Conservation (phyloP, 805 yeast genomes). For the Spathaspora gorwiae region DNA sequence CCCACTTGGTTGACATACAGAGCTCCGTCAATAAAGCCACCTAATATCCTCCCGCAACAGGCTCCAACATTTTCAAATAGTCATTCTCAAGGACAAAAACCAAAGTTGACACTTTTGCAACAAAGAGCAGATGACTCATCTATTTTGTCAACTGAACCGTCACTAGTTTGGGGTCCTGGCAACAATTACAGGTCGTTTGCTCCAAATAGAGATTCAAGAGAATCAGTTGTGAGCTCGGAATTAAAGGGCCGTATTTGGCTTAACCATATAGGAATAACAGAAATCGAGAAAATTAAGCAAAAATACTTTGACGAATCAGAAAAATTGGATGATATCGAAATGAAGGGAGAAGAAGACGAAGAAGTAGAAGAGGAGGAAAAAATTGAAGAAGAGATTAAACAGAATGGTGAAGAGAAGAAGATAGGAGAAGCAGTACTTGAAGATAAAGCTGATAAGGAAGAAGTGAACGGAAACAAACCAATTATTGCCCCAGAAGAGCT, state of each 20-base stretch:
- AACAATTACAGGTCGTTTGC: conserved; percentile 29
- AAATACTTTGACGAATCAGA: conserved; percentile 8
- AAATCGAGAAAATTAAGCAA: conserved; percentile 24
- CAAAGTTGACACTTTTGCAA: conserved; percentile 10
- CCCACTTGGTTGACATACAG: conserved; percentile 41
- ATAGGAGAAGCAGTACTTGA: not conserved
- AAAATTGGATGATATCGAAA: conserved; percentile 6
- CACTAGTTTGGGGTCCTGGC: conserved; percentile 10
- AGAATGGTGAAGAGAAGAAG: conserved; percentile 2
- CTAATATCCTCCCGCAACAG: conserved; percentile 4
- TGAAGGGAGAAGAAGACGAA: conserved; percentile 6
- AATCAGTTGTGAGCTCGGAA: conserved; percentile 26
- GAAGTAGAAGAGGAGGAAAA: conserved; percentile 10
- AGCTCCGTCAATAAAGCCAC: conserved; percentile 19
- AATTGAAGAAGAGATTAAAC: conserved; percentile 7
- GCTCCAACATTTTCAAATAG: conserved; percentile 1
- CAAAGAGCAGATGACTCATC: conserved; percentile 6
- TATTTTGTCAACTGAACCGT: not conserved
- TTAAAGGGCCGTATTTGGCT: conserved; percentile 35
- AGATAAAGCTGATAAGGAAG: conserved; percentile 9
- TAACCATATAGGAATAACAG: conserved; percentile 32
- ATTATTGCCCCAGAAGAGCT: conserved; percentile 3
- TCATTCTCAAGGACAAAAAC: conserved; percentile 11
- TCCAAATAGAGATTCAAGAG: conserved; percentile 31
- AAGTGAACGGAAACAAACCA: not conserved